phyloP scores from a whole-genome alignment of 495 filamentous ascomycete genomes.

The Massariosphaeria phaeospora region DNA sequence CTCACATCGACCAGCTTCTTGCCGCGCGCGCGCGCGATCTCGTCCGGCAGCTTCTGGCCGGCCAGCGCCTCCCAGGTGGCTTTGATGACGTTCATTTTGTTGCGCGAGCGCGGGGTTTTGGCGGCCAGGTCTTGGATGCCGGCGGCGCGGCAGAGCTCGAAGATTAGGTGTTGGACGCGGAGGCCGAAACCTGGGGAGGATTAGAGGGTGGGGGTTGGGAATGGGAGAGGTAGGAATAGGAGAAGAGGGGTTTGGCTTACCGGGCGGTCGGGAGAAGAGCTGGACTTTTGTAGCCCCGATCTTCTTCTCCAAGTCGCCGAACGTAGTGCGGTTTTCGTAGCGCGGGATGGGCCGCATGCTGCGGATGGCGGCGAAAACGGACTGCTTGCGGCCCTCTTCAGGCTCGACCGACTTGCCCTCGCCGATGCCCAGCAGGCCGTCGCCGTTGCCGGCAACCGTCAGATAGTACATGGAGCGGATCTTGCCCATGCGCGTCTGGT shows the following conservation, averaged over 20 bases:
- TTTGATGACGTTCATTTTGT: slow-evolving; percentile 96
- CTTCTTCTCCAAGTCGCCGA: slow-evolving; percentile 77
- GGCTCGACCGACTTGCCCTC: slow-evolving; percentile 79
- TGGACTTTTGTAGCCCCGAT: slow-evolving; percentile 75
- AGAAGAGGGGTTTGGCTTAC: slow-evolving; percentile 48
- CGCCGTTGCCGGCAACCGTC: slow-evolving; percentile 73
- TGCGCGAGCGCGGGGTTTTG: slow-evolving; percentile 68
- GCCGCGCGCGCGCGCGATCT: slow-evolving; percentile 77
- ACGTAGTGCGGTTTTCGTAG: slow-evolving; percentile 90
- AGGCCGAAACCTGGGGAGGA: slow-evolving; percentile 74
- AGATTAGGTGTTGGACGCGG: slow-evolving; percentile 82
- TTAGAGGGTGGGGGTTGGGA: no score
- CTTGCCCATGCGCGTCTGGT: slow-evolving; percentile 96
- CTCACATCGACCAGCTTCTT: slow-evolving; percentile 93
- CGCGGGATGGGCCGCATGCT: slow-evolving; percentile 82
- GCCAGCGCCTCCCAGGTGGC: slow-evolving; percentile 76
- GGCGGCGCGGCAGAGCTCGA: slow-evolving; percentile 77
- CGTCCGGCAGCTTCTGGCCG: slow-evolving; percentile 79
- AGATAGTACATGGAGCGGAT: slow-evolving; percentile 64
- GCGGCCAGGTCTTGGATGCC: slow-evolving; percentile 85
- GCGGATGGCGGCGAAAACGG: slow-evolving; percentile 67
- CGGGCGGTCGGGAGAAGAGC: slow-evolving; percentile 77
- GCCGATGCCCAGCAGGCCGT: slow-evolving; percentile 82
- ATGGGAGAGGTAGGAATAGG: neutral
- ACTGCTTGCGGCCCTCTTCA: slow-evolving; percentile 58